Conservation (phyloP, 768 basidiomycete genomes). For the Mycena indigotica region DNA sequence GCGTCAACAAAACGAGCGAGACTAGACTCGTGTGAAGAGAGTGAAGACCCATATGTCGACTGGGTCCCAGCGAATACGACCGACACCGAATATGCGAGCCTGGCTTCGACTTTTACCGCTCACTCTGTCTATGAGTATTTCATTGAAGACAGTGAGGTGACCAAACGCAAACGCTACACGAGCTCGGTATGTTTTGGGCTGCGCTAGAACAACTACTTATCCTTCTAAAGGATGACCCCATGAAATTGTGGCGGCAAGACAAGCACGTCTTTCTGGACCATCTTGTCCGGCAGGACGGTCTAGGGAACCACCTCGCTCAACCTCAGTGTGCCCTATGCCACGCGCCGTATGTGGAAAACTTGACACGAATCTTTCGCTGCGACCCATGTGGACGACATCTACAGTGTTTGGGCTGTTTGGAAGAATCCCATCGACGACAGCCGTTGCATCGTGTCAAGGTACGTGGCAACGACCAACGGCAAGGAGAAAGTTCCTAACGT, state of each 20-base stretch:
- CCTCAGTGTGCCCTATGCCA: neutral
- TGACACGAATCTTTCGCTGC: neutral
- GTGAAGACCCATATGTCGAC: neutral
- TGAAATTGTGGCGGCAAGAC: neutral
- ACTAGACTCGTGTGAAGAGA: neutral
- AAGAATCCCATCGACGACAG: neutral
- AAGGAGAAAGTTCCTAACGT: no score
- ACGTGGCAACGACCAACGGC: no score
- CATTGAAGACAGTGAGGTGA: neutral
- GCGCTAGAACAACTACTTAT: neutral
- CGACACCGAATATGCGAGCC: neutral
- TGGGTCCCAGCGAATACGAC: neutral
- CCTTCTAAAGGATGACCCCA: neutral
- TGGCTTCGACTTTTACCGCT: neutral
- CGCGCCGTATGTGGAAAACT: neutral
- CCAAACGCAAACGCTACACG: neutral
- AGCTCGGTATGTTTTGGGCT: neutral
- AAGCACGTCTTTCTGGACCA: conserved; percentile 1
- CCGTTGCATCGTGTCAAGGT: neutral
- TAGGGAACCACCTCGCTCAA: neutral
- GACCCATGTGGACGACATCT: neutral
- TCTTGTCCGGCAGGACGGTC: neutral
- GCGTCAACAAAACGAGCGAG: neutral
- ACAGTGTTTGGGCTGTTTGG: neutral
- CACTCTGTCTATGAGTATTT: neutral